phyloP scores from a whole-genome alignment of 73 alveolate species.

The Breviolum minutum region DNA sequence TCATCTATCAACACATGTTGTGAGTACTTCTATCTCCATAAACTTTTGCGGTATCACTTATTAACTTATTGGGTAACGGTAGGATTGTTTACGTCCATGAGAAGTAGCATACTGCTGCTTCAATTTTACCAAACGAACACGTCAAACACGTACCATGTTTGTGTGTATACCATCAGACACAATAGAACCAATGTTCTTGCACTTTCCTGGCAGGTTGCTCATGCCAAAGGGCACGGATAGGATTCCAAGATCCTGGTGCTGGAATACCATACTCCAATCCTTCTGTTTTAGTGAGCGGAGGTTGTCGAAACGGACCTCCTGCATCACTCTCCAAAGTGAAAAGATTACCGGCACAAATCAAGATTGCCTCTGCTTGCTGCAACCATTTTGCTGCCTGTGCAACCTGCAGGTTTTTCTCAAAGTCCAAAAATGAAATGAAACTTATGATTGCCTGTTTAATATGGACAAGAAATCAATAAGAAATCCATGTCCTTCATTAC shows the following conservation, averaged over 20 bases:
- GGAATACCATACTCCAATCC: constrained; percentile 42
- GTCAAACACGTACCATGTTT: neutral
- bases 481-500: too few relatives aligned
- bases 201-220: neutral
- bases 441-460: neutral
- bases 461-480: too few relatives aligned
- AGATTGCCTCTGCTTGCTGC: constrained; percentile 32
- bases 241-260: constrained; percentile 38
- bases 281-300: constrained; percentile 24
- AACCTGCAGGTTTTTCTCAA: neutral
- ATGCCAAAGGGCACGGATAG: constrained; percentile 57
- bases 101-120: too few relatives aligned
- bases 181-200: neutral
- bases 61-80: too few relatives aligned
- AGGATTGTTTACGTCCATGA: too few relatives aligned
- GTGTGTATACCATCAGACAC: neutral
- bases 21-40: too few relatives aligned
- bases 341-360: constrained; percentile 37
- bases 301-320: constrained; percentile 48
- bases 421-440: neutral
- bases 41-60: too few relatives aligned
- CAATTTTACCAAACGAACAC: too few relatives aligned
- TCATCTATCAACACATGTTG: too few relatives aligned
- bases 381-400: constrained; percentile 31
- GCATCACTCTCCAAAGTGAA: neutral